Base-by-base conservation (phyloP, 1,139 yeast genomes). In the Casaregolazyma lundiana region DNA sequence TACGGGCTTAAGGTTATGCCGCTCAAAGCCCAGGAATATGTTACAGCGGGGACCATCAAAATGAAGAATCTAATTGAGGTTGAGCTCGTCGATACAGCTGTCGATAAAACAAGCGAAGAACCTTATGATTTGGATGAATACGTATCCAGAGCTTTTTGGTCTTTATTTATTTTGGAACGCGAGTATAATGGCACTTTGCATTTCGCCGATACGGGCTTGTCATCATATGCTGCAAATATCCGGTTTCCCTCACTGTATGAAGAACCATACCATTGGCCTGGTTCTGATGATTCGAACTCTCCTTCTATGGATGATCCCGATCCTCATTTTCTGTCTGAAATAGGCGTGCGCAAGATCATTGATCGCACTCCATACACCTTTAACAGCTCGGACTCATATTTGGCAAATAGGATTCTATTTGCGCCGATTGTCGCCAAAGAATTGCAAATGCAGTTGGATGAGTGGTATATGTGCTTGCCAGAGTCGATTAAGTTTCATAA, bases 361-460 rank as follows among this genome's bases (percentile, higher is more conserved):
- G 44, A 41, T 19, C 30, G 47, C 17, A 40, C 47, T n/a, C 16
- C 36, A 7, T 44, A 17, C 19, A 40, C 44, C 15, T 40, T 40
- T n/a, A 44, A 35, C 20, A 35, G 18, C 17, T 18, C 41, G 9
- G 41, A 35, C 13, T 35, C 35, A 2, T 16, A 13, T 15, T 3
- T 36, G 16, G 29, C 38, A 6, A 18, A 26, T 13, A 20, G 40
- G 22, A 40, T 26, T 7, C 35, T 39, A 5, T 44, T 44, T 26
- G 47, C 47, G 13, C 47, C 47, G n/a, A 44, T 44, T 35, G 47
- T 44, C 9, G 47, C 47, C n/a, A 35, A 44, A 18, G 47, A 44
- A 35, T 19, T 44, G 18, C 36, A 35, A 16, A 21, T 29, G 2
- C 47, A 44, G 45, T 40, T 44, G 4, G 41, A 44, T 9, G 44